A percentile compares a stretch with the other conserved stretches of the same genome.
Evolutionary conservation across 1,284 basidiomycete species (phyloP).

Genomic region (Cryptococcus sp.): DNA sequence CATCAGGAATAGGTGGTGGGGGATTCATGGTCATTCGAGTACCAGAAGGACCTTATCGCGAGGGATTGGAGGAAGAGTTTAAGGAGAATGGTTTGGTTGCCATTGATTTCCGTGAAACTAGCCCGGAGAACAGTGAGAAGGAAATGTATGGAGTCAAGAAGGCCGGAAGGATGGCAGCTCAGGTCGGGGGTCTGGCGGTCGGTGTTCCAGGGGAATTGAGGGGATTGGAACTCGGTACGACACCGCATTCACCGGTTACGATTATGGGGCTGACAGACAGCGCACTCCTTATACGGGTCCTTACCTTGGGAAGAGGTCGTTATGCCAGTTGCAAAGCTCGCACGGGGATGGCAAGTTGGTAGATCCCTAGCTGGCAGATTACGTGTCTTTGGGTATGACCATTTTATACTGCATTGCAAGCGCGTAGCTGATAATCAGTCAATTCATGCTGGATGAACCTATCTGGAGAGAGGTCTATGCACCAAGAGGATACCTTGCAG

Average conservation of each 20-base stretch:
- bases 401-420: background rate
- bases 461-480: slow-evolving; percentile 79
- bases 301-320: slow-evolving; percentile 74
- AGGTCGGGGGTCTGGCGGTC: slow-evolving; percentile 71
- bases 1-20: slow-evolving; percentile 78
- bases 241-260: slow-evolving; percentile 56
- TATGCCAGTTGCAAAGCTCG: slow-evolving; percentile 67
- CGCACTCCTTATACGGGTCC: slow-evolving; percentile 46
- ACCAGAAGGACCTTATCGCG: slow-evolving; percentile 46
- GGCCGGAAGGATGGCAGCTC: slow-evolving; percentile 67
- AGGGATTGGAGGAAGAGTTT: slow-evolving; percentile 1
- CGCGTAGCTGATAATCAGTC: slow-evolving; percentile 37
- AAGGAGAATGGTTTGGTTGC: slow-evolving; percentile 48
- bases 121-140: slow-evolving; percentile 64
- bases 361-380: slow-evolving; percentile 68
- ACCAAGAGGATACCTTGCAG: slow-evolving; percentile 65
- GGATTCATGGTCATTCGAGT: slow-evolving; percentile 87
- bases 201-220: slow-evolving; percentile 83
- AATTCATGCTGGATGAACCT: slow-evolving; percentile 67
- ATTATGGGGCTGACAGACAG: slow-evolving; percentile 7
- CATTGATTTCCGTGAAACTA: slow-evolving; percentile 85
- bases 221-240: slow-evolving; percentile 58
- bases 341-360: slow-evolving; percentile 69
- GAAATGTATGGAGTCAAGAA: slow-evolving; percentile 67
- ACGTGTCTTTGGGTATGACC: slow-evolving; percentile 54